Evolutionary conservation across 2,329 filamentous ascomycete species (phyloP), one percentile per base, ranked within the genome.

Genomic region (Arachnomyces sp.): DNA sequence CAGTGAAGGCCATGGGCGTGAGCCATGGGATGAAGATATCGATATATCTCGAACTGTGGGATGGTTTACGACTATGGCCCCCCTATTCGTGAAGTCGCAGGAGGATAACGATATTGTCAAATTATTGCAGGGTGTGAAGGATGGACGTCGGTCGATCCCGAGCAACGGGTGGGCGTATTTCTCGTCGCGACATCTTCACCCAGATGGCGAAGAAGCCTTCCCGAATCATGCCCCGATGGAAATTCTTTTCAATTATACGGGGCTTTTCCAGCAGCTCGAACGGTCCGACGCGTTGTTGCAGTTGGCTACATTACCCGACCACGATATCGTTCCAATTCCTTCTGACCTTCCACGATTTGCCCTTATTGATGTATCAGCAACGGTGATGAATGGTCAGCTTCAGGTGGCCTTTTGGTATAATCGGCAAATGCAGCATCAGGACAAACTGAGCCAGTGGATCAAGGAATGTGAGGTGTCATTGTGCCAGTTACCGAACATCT

Each of bases 401-500:
- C 64, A 67, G 7, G 68, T 74, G 37, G 66, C 65, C 0, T 74
- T 74, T 49, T 69, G 69, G 0, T 73, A 69, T 53, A 74, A 73
- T 47, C 58, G 61, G 9, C 53, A 61, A 18, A 72, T 73, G 66
- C 50, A 53, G 7, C 67, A 73, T 44, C 68, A 72, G 42, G 49
- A 59, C 2, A 50, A 51, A 0, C 67, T 74, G n/a, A 53, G 55
- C 7, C 30, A 51, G n/a, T 73, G 70, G 71, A 59, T 73, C 3
- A 50, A 53, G 0, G 48, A 53, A 28, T 72, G 63, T 38, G 51
- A 56, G 13, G 5, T 5, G 20, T 5, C 20, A 25, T 25, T 25
- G 20, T 5, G 9, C 5, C 34, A 55, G 2, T 53, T 57, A 1
- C 20, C 20, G 20, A 25, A 25, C 5, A 25, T 25, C 20, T 54